Percentiles rank a stretch among this genome's conserved stretches.
phyloP scores from a whole-genome alignment of 257 asterid genomes.

The Ligustrum vulgare region DNA sequence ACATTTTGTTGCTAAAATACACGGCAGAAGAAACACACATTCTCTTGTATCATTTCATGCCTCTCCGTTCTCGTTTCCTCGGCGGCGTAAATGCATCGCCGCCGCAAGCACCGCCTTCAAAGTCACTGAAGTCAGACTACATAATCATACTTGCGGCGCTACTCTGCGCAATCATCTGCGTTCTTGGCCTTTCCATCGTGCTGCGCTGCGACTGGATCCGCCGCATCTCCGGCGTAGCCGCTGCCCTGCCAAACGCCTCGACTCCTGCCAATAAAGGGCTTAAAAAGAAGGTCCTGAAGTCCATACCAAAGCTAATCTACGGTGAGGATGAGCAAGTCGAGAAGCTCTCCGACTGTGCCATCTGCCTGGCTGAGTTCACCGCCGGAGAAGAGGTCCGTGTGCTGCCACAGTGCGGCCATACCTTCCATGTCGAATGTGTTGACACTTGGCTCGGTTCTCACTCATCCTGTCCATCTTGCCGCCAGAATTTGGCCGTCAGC shows the following conservation, averaged over 20 bases:
- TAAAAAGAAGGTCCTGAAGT: conserved; percentile 41
- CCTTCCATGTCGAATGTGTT: conserved; percentile 45
- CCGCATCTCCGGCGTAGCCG: conserved; percentile 27
- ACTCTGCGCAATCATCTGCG: conserved; percentile 53
- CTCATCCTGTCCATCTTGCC: conserved; percentile 55
- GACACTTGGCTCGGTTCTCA: conserved; percentile 46
- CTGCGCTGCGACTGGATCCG: conserved; percentile 51
- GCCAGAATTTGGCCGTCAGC: conserved; percentile 35
- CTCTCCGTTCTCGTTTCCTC: conserved; percentile 43
- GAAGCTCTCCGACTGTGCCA: conserved; percentile 43
- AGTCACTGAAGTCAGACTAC: conserved; percentile 32
- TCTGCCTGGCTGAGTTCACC: conserved; percentile 47
- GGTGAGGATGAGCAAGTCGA: conserved; percentile 23
- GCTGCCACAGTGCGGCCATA: conserved; percentile 53
- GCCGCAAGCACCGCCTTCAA: conserved; percentile 11
- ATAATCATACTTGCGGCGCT: conserved; percentile 45
- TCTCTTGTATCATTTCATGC: conserved; percentile 19
- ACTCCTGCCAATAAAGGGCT: conserved; percentile 39
- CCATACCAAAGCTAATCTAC: conserved; percentile 46
- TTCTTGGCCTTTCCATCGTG: conserved; percentile 49
- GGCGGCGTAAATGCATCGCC: conserved; percentile 28
- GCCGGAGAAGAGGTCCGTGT: conserved; percentile 46
- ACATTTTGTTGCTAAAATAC: background rate
- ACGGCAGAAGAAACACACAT: background rate
- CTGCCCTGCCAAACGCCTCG: conserved; percentile 6